Base-by-base conservation (phyloP, 306 rosid species). In the Glycine tomentella region DNA sequence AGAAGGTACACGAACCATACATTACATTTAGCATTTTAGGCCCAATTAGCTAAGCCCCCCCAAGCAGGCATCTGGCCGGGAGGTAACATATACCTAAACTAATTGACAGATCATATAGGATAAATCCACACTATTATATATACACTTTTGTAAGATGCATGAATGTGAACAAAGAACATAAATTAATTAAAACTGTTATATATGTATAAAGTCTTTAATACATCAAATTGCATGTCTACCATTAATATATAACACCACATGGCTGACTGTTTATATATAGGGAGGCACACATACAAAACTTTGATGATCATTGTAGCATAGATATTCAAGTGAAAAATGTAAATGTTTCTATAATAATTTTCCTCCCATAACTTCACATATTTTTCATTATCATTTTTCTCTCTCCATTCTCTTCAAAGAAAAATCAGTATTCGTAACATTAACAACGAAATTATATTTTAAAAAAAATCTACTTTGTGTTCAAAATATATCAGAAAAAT, bases 1-100 rank as follows among this genome's bases (percentile, higher is more conserved):
- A 20, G 58, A 42, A 58, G 14, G 48, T 52, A 38, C 57, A 69
- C 11, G 40, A 68, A 74, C 69, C 57, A 34, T 5, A 12, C 16
- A 25, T 25, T 25, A 25, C 31, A 15, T 17, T 17, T n/a, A 20
- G 65, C 61, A 31, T 56, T 58, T 72, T 58, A 62, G 72, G 72
- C 79, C 87, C 79, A 52, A 48, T 38, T 72, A 50, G 15, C 76
- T 51, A 58, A 77, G 75, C 57, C 74, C 57, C 45, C 44, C 48
- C 31, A 16, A 46, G 5, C 3, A 61, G 0, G n/a, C 50, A 55
- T 51, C 9, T 13, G 36, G 50, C 1, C 36, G 5, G 25, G 57
- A 62, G 42, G 72, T 71, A 64, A 46, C 77, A 20, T 17, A 13
- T 58, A 17, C 58, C 64, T 66, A 59, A 62, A 77, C 49, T 57